Conservation (phyloP, 805 yeast species). For the Martiniozyma abietophila region DNA sequence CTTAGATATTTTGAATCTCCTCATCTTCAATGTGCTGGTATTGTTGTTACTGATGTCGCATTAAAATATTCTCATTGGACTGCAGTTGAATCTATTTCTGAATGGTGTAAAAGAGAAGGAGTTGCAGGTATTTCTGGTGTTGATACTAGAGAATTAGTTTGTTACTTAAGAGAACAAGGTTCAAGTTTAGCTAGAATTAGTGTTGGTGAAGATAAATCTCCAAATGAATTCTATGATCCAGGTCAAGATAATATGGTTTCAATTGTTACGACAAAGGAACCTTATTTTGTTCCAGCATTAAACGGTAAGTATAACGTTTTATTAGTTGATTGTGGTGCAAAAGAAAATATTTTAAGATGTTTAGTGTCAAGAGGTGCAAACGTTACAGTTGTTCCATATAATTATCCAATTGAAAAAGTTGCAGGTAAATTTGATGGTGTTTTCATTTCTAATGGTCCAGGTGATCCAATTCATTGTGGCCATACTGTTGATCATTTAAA, state of each 20-base stretch:
- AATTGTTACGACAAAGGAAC: slow-evolving; percentile 90
- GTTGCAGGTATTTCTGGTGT: slow-evolving; percentile 96
- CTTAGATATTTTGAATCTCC: slow-evolving; percentile 90
- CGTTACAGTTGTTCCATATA: slow-evolving; percentile 92
- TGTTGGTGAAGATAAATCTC: slow-evolving; percentile 85
- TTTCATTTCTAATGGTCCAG: slow-evolving; percentile 94
- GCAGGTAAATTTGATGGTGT: slow-evolving; percentile 92
- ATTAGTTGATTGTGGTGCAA: slow-evolving; percentile 95
- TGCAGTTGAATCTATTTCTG: slow-evolving; percentile 89
- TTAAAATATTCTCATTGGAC: slow-evolving; percentile 98
- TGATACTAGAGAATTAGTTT: slow-evolving; percentile 91
- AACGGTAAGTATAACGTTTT: slow-evolving; percentile 68
- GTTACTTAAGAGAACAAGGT: slow-evolving; percentile 91
- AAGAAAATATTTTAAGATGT: slow-evolving; percentile 93
- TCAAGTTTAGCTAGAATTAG: slow-evolving; percentile 87
- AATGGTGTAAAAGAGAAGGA: slow-evolving; percentile 95
- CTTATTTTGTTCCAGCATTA: slow-evolving; percentile 75
- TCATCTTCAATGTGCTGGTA: slow-evolving; percentile 86
- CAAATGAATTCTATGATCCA: slow-evolving; percentile 85
- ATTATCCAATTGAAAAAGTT: slow-evolving; percentile 84
- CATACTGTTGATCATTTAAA: slow-evolving; percentile 66
- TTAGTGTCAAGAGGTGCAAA: slow-evolving; percentile 93
- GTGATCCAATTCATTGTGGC: slow-evolving; percentile 90
- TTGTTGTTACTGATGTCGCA: slow-evolving; percentile 93
- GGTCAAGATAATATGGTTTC: slow-evolving; percentile 83